Percentiles rank a stretch among this genome's conserved stretches.
phyloP scores from a whole-genome alignment of 495 filamentous ascomycete genomes.

The Xylaria intraflava region DNA sequence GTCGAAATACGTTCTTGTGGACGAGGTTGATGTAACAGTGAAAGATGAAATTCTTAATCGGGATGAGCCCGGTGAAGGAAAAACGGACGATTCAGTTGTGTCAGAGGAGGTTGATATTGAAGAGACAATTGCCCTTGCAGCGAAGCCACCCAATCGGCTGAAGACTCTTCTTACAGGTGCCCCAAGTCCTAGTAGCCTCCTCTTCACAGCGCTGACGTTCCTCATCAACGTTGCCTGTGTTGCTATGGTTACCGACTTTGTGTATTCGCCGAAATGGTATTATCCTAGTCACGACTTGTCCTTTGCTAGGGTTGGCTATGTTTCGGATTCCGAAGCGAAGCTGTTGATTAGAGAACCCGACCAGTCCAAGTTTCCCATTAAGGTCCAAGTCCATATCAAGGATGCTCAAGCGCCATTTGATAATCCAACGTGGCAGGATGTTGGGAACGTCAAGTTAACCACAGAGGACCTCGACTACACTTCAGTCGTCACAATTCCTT shows the following conservation, averaged over 20 bases:
- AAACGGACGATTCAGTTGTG: constrained; percentile 28
- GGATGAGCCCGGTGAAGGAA: constrained; percentile 22
- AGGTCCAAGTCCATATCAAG: constrained; percentile 50
- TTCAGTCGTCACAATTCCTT: constrained; percentile 52
- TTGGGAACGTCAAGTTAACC: constrained; percentile 56
- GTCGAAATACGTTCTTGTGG: constrained; percentile 53
- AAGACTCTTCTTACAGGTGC: constrained; percentile 68
- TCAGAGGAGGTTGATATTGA: constrained; percentile 44
- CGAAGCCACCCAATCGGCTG: constrained; percentile 39
- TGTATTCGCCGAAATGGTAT: constrained; percentile 60
- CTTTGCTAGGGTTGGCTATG: constrained; percentile 78
- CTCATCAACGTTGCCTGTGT: constrained; percentile 63
- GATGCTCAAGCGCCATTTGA: constrained; percentile 40
- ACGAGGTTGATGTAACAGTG: constrained; percentile 54
- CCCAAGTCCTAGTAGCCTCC: constrained; percentile 56
- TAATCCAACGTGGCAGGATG: constrained; percentile 56
- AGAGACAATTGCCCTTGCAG: constrained; percentile 41
- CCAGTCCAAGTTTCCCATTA: constrained; percentile 62
- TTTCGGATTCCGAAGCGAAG: constrained; percentile 73
- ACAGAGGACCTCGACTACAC: constrained; percentile 79
- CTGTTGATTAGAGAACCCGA: constrained; percentile 82
- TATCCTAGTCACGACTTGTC: constrained; percentile 68
- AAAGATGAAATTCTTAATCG: constrained; percentile 42
- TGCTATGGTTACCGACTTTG: constrained; percentile 62
- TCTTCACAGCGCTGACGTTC: constrained; percentile 55